Percentiles rank a stretch among this genome's conserved stretches.
These are phyloP conservation scores for Solanum pimpinellifolium DNA, from an alignment of 257 asterid species.

Conservation along the genomic window DNA sequence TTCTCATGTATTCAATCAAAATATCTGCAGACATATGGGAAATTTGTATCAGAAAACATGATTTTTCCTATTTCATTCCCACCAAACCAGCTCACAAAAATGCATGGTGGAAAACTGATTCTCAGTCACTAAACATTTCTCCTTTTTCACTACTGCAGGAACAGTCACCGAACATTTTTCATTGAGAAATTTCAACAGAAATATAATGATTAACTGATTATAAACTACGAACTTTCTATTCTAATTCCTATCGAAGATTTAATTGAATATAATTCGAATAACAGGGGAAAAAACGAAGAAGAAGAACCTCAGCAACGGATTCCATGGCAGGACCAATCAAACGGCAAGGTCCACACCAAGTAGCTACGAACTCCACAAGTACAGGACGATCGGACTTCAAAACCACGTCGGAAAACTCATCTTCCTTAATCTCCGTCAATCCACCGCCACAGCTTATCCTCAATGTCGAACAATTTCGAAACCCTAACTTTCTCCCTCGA, in stretches of 20 bases:
- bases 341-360: slow-evolving; percentile 96
- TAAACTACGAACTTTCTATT: neutral
- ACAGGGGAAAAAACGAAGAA: neutral
- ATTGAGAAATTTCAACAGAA: neutral
- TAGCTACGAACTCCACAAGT: slow-evolving; percentile 79
- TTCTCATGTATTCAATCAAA: neutral
- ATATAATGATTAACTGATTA: too few relatives aligned
- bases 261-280: neutral
- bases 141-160: neutral
- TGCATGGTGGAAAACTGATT: neutral
- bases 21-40: neutral
- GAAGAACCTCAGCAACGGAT: slow-evolving; percentile 55
- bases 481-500: neutral
- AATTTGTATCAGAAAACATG: neutral
- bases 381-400: slow-evolving; percentile 71
- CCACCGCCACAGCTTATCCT: slow-evolving; percentile 24
- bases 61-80: neutral
- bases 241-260: neutral
- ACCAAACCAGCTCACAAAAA: neutral
- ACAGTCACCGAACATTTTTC: neutral
- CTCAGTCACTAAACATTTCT: neutral
- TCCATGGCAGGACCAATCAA: slow-evolving; percentile 66
- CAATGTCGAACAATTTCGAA: neutral
- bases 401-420: slow-evolving; percentile 51
- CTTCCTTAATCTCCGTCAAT: slow-evolving; percentile 41